Base-by-base conservation (phyloP, 1,139 yeast genomes). In the Suhomyces guaymorum region DNA sequence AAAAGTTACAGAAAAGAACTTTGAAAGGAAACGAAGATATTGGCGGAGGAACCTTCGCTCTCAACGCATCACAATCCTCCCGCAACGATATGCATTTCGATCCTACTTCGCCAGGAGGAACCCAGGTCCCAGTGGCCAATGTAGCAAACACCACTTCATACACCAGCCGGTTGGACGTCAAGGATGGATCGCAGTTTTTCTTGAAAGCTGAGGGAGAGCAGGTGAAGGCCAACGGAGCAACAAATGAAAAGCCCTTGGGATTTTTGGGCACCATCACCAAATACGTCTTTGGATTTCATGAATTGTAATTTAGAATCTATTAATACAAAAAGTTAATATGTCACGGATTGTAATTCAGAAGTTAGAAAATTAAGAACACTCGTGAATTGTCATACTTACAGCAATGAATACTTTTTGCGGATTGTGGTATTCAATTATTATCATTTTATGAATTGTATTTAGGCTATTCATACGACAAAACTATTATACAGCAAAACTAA, bases 1-100 rank as follows among this genome's bases (percentile, higher is more conserved):
- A 82, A 51, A 79, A 79, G 48, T 61, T 82, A 37, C 78, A 82
- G 18, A 77, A 80, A 28, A 63, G 80, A 41, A 69, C 66, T 35
- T 64, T 82, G 33, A 67, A 69, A 9, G 69, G 63, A 15, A 58
- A 55, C 24, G 82, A 81, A 44, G 82, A 82, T 47, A 68, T 81
- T 24, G 89, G 88, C 4, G 62, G 62, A n/a, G 61, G 59, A 42
- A 48, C 30, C 12, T 30, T 42, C 18, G 44, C 39, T 19, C 33
- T 44, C n/a, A 26, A 34, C 14, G 37, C 32, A 15, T 30, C 42
- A 18, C 33, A 28, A 5, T 14, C 26, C 22, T 25, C 25, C 9
- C 23, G 31, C 17, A 30, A 15, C 7, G 39, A 37, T 11, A 23
- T 7, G 3, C 22, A 23, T 7, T 19, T 32, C 13, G 24, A 27